A percentile compares a stretch with the other conserved stretches of the same genome.
Evolutionary conservation across 495 filamentous ascomycete species (phyloP).

Genomic region (Margaritispora aquatica): DNA sequence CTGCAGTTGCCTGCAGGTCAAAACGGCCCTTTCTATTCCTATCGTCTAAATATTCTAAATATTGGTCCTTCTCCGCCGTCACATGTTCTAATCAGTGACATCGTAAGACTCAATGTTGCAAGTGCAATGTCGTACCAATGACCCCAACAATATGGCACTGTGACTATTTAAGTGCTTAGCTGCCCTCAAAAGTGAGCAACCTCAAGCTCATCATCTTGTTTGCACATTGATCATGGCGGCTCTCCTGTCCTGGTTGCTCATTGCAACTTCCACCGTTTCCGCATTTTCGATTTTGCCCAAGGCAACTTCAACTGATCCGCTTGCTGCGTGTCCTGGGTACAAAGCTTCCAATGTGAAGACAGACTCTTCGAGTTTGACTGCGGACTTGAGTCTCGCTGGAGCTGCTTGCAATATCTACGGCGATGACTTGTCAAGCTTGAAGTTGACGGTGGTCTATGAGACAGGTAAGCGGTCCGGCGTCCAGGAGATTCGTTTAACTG

Average conservation of each 20-base stretch:
- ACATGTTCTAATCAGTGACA: too few relatives aligned
- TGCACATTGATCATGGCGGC: constrained; percentile 3
- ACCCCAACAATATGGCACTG: neutral
- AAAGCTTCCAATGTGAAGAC: constrained; percentile 56
- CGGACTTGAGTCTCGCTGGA: constrained; percentile 62
- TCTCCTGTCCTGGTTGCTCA: constrained; percentile 11
- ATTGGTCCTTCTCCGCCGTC: too few relatives aligned
- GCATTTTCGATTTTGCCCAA: neutral
- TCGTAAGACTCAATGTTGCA: too few relatives aligned
- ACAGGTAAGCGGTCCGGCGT: constrained; percentile 47
- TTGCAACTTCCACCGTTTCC: neutral
- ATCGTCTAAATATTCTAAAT: too few relatives aligned
- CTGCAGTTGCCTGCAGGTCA: too few relatives aligned
- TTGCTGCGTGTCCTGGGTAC: constrained; percentile 62
- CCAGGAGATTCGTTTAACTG: neutral
- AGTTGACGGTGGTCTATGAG: constrained; percentile 68
- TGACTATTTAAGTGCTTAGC: neutral
- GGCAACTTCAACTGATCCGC: constrained; percentile 9
- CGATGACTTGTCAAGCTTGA: constrained; percentile 57
- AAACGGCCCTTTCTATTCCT: too few relatives aligned
- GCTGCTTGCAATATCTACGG: constrained; percentile 66
- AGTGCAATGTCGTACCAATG: too few relatives aligned
- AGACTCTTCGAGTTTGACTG: constrained; percentile 45
- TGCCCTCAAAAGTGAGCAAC: neutral
- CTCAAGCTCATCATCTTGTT: neutral